phyloP scores from a whole-genome alignment of 306 rosid genomes.

The Casuarina glauca region DNA sequence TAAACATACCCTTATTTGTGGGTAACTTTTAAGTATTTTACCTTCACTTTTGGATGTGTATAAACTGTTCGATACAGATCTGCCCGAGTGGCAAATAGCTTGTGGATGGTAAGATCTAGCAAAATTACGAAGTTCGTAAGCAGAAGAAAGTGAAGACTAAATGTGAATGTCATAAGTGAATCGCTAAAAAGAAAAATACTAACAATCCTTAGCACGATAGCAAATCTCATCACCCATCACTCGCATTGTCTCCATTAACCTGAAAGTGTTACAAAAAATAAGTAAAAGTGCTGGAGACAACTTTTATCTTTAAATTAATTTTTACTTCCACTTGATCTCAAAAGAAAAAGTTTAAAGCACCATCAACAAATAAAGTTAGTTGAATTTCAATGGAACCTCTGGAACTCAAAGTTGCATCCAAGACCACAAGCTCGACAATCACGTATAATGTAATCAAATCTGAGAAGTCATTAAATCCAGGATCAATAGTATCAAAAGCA shows the following conservation, averaged over 20 bases:
- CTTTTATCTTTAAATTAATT: constrained; percentile 15
- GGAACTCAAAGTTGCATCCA: constrained; percentile 85
- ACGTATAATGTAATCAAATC: constrained; percentile 92
- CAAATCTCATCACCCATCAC: constrained; percentile 91
- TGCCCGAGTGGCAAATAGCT: constrained; percentile 88
- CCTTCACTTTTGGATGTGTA: constrained; percentile 93
- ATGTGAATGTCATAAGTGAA: constrained; percentile 16
- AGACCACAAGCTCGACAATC: constrained; percentile 93
- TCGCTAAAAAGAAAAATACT: constrained; percentile 38
- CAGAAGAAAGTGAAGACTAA: constrained; percentile 22
- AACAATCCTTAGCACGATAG: constrained; percentile 82
- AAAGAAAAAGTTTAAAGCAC: constrained; percentile 9
- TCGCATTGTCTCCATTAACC: constrained; percentile 88
- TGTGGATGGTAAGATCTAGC: constrained; percentile 83
- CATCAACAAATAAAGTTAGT: constrained; percentile 10
- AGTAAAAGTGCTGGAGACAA: constrained; percentile 14
- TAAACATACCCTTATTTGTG: not conserved
- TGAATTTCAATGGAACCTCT: constrained; percentile 50
- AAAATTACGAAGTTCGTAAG: constrained; percentile 34
- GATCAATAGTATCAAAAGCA: constrained; percentile 4
- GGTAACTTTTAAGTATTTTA: constrained; percentile 24
- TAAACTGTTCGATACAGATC: constrained; percentile 91
- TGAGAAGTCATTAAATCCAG: constrained; percentile 35
- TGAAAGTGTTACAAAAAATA: constrained; percentile 37
- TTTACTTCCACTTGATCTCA: constrained; percentile 9